Conservation (phyloP, 2,329 filamentous ascomycete genomes). For the Colletotrichum higginsianum region DNA sequence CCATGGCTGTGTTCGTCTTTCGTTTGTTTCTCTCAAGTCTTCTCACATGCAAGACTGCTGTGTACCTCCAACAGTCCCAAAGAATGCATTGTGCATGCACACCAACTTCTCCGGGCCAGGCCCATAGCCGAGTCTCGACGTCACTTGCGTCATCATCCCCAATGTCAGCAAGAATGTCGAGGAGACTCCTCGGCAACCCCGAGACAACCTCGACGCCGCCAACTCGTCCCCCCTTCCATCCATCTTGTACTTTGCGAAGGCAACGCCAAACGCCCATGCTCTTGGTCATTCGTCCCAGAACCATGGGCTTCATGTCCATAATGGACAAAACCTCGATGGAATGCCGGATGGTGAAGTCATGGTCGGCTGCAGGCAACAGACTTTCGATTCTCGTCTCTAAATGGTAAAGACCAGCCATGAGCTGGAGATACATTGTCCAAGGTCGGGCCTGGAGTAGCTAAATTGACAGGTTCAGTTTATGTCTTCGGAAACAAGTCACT, state of each 20-base stretch:
- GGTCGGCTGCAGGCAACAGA: slow-evolving; percentile 18
- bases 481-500: background rate
- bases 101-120: slow-evolving; percentile 48
- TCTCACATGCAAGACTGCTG: slow-evolving; percentile 46
- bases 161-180: slow-evolving; percentile 48
- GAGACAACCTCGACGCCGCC: slow-evolving; percentile 49
- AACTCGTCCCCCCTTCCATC: slow-evolving; percentile 28
- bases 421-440: slow-evolving; percentile 39
- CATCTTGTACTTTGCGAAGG: slow-evolving; percentile 35
- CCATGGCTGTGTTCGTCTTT: background rate
- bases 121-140: slow-evolving; percentile 43
- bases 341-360: slow-evolving; percentile 27
- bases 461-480: background rate
- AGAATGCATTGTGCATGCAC: slow-evolving; percentile 48
- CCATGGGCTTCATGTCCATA: slow-evolving; percentile 42
- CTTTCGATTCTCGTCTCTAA: slow-evolving; percentile 16
- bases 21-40: slow-evolving; percentile 19
- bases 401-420: slow-evolving; percentile 39
- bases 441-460: slow-evolving; percentile 37
- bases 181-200: slow-evolving; percentile 47
- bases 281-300: slow-evolving; percentile 34
- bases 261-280: slow-evolving; percentile 41
- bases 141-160: slow-evolving; percentile 20
- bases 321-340: slow-evolving; percentile 41
- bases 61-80: slow-evolving; percentile 49